Percentiles rank a stretch among this genome's conserved stretches.
Evolutionary conservation across 179 eudicot genomes (phyloP).

Genomic region (Vitellaria paradoxa): DNA sequence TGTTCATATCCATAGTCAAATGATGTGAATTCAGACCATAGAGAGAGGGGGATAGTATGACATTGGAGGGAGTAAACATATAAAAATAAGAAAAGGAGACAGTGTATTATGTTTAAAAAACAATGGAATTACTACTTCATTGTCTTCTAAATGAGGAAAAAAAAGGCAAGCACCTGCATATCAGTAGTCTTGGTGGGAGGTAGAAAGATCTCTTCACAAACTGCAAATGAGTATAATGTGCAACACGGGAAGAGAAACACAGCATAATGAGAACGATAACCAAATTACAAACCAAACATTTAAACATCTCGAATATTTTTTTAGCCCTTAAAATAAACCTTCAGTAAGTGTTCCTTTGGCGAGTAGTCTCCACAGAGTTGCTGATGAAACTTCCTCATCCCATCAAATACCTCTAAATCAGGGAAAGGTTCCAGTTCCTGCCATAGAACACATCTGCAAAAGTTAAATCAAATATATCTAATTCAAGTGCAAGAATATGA

Average conservation of each 20-base stretch:
- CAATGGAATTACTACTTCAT: no score
- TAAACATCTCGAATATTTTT: not conserved
- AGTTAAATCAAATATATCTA: not conserved
- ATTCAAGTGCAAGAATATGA: not conserved
- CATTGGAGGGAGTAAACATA: no score
- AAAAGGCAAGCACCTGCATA: conserved; percentile 57
- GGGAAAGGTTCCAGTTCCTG: conserved; percentile 96
- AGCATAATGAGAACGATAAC: conserved; percentile 7
- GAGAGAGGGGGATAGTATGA: no score
- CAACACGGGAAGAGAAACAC: conserved; percentile 7
- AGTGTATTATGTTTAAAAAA: no score
- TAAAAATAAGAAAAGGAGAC: no score
- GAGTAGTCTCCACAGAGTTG: conserved; percentile 68
- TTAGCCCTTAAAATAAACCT: conserved; percentile 39
- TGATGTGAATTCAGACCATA: no score
- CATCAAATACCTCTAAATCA: conserved; percentile 54
- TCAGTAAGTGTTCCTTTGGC: conserved; percentile 68
- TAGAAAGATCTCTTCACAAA: conserved; percentile 69
- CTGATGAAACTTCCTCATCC: conserved; percentile 58
- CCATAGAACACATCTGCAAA: conserved; percentile 1
- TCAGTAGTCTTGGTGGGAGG: conserved; percentile 79
- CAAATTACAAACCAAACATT: not conserved
- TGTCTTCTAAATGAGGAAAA: not conserved
- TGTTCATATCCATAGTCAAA: no score
- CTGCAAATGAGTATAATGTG: conserved; percentile 42